Evolutionary conservation across 2,329 filamentous ascomycete genomes (phyloP), one percentile per base, ranked within the genome.

Genomic region (Cytospora schulzeri): DNA sequence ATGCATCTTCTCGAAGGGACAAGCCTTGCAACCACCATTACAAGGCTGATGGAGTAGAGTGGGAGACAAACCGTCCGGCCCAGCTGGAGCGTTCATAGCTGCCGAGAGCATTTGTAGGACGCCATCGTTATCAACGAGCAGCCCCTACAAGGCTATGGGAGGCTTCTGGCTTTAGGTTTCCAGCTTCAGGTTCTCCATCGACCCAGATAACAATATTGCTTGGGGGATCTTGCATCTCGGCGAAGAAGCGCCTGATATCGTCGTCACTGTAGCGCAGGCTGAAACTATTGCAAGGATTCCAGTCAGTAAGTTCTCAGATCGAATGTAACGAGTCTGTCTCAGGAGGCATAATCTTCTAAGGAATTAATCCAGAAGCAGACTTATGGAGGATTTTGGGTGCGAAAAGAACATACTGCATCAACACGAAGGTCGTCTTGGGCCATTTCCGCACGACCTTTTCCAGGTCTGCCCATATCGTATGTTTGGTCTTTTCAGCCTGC

Each of bases 171-270:
- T 17, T 15, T 66, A 31, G 57, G 26, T 29, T 31, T 35, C 11
- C 26, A 15, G 28, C 2, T 17, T 65, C 62, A 12, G 62, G 59
- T 28, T 66, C 68, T 7, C 76, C 76, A 66, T 82, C 80, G 0
- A 79, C 75, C 80, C 80, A 83, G 9, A 82, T 71, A 0, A 83
- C 79, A 57, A 82, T 78, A 67, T 83, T 82, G 9, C 31, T 19
- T 4, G 78, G 79, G 60, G 74, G 72, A 65, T 79, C 73, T 4
- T 71, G 69, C 73, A 80, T 66, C n/a, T 71, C 72, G 55, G 68
- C 71, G 65, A 83, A 83, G 64, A 82, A 82, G 2, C 63, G 56
- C 45, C 73, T 69, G 1, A 83, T 70, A 22, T 79, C 76, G 50
- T 72, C 70, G 19, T 81, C 78, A 3, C 64, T 75, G 64, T 82